Evolutionary conservation across 2,329 filamentous ascomycete species (phyloP).

Genomic region (Graphiopsis chlorocephala): DNA sequence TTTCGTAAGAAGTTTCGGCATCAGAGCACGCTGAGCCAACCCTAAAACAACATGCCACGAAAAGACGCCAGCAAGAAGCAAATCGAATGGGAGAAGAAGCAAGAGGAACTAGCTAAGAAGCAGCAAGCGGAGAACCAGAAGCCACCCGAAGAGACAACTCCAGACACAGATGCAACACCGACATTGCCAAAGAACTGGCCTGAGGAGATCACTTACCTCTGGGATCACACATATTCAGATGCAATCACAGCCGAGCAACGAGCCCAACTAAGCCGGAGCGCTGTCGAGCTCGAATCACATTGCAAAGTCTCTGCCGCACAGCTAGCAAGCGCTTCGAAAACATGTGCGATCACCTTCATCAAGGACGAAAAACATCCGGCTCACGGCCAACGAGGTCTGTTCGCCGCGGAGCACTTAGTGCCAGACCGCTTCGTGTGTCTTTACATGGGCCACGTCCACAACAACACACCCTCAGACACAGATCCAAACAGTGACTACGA

Average conservation of each 20-base stretch:
- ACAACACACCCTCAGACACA: constrained; percentile 41
- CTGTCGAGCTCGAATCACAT: constrained; percentile 25
- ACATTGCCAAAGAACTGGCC: constrained; percentile 14
- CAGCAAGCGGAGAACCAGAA: neutral
- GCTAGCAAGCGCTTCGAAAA: constrained; percentile 33
- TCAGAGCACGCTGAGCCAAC: neutral
- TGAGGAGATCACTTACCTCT: constrained; percentile 26
- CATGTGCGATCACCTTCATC: constrained; percentile 45
- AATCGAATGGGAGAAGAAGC: constrained; percentile 13
- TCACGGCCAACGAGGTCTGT: constrained; percentile 47
- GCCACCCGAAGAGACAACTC: neutral
- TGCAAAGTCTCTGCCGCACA: constrained; percentile 23
- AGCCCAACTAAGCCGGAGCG: constrained; percentile 27
- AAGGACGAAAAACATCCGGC: constrained; percentile 46
- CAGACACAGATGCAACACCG: neutral
- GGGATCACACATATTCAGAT: constrained; percentile 32
- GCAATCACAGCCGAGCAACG: constrained; percentile 26
- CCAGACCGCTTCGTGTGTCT: constrained; percentile 49
- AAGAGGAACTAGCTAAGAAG: constrained; percentile 13
- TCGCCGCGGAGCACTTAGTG: constrained; percentile 43
- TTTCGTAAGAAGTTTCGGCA: constrained; percentile 7
- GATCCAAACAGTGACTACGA: constrained; percentile 51
- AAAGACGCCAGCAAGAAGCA: constrained; percentile 18
- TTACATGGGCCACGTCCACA: constrained; percentile 51
- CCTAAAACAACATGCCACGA: constrained; percentile 7